Base-by-base conservation (phyloP, 805 yeast genomes). In the Zygosaccharomyces pseudorouxii region DNA sequence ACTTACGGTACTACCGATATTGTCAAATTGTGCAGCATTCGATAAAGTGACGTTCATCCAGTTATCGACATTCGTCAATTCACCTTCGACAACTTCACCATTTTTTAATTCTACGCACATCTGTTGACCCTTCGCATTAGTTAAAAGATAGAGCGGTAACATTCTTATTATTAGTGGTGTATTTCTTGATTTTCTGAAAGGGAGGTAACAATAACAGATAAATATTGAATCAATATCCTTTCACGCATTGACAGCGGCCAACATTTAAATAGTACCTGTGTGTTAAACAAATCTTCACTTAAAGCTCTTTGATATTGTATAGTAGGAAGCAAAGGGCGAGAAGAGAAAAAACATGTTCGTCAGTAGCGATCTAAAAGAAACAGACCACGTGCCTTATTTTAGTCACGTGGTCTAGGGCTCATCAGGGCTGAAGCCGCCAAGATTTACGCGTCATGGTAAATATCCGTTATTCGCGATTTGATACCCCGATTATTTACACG, bases 11-110 rank as follows among this genome's bases (percentile, higher is more conserved):
- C 35, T 38, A 4, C 51, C 37, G 40, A 54, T 50, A 46, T 23
- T 50, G 23, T 43, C 41, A 46, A 50, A 53, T 50, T 61, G 61
- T 19, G 82, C 78, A 12, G 84, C 97, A 54, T 89, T 82, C 29
- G 75, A 75, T 46, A 93, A 74, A 1, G 96, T 86, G 55, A 93
- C 74, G 67, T 93, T 93, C 99, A 93, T 93, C 89, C 95, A 87
- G 35, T 88, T 82, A 66, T 93, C 99, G 58, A 96, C 89, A 62
- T 87, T 86, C 48, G 81, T 79, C 51, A 93, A 73, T 48, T 78
- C 79, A 44, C 99, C 99, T 60, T 84, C 85, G 43, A 90, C 74
- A 8, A 92, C 82, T 60, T 88, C 97, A 29, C 98, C 97, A 48
- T 85, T 82, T 67, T 93, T 93, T 63, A 93, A 78, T 67, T 92